A percentile compares a stretch with the other conserved stretches of the same genome.
Evolutionary conservation across 306 rosid species (phyloP).

Genomic region (Lablab purpureus): DNA sequence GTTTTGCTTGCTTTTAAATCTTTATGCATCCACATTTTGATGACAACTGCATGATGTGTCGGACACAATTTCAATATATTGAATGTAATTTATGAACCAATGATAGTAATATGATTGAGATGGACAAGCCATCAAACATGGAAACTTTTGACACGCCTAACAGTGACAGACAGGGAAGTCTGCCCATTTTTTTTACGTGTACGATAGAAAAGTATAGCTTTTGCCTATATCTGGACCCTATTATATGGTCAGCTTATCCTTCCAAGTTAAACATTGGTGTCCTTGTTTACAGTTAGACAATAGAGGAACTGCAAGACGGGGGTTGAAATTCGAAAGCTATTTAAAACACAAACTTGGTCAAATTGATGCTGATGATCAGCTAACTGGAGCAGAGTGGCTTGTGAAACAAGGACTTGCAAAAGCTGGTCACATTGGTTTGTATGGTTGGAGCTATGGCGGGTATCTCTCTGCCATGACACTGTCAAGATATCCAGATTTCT

Average conservation of each 20-base stretch:
- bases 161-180: neutral
- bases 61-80: slow-evolving; percentile 4
- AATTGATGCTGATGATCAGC: slow-evolving; percentile 88
- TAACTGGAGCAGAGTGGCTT: slow-evolving; percentile 92
- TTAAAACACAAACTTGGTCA: slow-evolving; percentile 70
- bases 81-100: slow-evolving; percentile 4
- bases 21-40: slow-evolving; percentile 12
- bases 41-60: too few relatives aligned
- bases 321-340: slow-evolving; percentile 83
- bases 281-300: slow-evolving; percentile 79
- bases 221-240: slow-evolving; percentile 14
- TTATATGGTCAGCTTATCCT: slow-evolving; percentile 28
- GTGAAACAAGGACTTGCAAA: slow-evolving; percentile 76
- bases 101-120: slow-evolving; percentile 28
- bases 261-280: slow-evolving; percentile 15
- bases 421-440: slow-evolving; percentile 81
- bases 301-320: slow-evolving; percentile 91
- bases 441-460: slow-evolving; percentile 99
- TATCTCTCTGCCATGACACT: slow-evolving; percentile 87
- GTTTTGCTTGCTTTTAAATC: slow-evolving; percentile 32
- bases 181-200: neutral
- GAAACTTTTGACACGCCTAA: slow-evolving; percentile 15
- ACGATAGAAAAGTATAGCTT: slow-evolving; percentile 1
- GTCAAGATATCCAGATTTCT: slow-evolving; percentile 76
- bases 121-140: slow-evolving; percentile 10